phyloP scores from a whole-genome alignment of 2,329 filamentous ascomycete species.

The Colletotrichum ledebouriae region DNA sequence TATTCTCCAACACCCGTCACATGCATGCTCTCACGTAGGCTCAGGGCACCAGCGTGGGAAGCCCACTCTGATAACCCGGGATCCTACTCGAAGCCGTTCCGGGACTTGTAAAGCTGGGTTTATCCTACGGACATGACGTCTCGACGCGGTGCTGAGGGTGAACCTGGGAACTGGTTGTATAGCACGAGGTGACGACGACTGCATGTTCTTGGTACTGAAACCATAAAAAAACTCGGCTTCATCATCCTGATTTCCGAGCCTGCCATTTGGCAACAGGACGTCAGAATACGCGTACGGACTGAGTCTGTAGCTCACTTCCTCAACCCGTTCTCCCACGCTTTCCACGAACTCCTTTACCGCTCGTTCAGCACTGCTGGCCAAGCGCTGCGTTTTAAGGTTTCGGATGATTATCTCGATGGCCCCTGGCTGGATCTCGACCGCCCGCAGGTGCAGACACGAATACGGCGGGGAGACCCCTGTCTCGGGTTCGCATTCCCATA shows the following conservation, averaged over 20 bases:
- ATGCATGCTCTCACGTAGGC: not conserved
- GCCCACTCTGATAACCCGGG: too few relatives aligned
- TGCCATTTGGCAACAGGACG: too few relatives aligned
- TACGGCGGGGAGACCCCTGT: not conserved
- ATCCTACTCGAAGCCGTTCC: too few relatives aligned
- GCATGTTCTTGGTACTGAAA: not conserved
- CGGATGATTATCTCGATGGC: conserved; percentile 12
- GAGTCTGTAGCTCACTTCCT: not conserved
- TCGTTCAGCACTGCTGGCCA: not conserved
- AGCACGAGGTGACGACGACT: not conserved
- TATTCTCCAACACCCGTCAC: not conserved
- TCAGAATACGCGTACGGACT: not conserved
- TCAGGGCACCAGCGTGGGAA: too few relatives aligned
- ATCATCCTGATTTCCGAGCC: too few relatives aligned
- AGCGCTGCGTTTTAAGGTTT: conserved; percentile 9
- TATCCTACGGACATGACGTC: too few relatives aligned
- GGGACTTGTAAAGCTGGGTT: too few relatives aligned
- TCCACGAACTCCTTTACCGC: conserved; percentile 1
- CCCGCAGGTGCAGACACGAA: not conserved
- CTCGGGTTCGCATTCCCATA: conserved; percentile 2
- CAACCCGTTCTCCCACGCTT: too few relatives aligned
- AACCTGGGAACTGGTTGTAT: not conserved
- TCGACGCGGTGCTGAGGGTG: too few relatives aligned
- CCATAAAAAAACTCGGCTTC: not conserved
- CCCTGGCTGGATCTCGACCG: not conserved